These are phyloP conservation scores for Castanea sativa DNA, from an alignment of 306 rosid genomes.

Conservation along the genomic window DNA sequence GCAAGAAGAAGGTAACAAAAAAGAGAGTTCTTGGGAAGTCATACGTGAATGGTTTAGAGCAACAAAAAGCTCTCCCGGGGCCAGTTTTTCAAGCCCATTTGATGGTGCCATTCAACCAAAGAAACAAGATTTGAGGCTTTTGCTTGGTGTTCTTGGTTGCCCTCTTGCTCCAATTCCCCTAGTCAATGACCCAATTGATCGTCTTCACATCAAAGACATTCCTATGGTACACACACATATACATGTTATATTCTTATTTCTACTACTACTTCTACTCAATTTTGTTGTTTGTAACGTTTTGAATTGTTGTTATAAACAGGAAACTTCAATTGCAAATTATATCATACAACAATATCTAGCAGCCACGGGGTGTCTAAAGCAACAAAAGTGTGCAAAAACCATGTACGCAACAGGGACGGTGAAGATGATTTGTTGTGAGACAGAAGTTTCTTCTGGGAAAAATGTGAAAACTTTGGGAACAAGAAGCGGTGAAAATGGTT, in stretches of 20 bases:
- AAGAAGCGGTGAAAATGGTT: constrained; percentile 74
- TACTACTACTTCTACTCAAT: neutral
- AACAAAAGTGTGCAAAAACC: constrained; percentile 66
- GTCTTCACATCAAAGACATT: constrained; percentile 56
- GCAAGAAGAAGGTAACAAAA: constrained; percentile 82
- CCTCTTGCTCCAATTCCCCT: constrained; percentile 94
- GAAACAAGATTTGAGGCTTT: constrained; percentile 67
- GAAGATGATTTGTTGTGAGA: constrained; percentile 92
- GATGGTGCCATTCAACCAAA: constrained; percentile 58
- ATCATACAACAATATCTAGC: constrained; percentile 92
- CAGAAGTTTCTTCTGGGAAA: constrained; percentile 87
- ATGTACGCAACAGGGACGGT: constrained; percentile 85
- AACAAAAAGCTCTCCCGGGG: constrained; percentile 51
- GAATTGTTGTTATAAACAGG: constrained; percentile 35
- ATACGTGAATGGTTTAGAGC: constrained; percentile 84
- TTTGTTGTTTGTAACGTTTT: neutral
- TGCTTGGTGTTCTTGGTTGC: constrained; percentile 92
- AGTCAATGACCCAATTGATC: constrained; percentile 32
- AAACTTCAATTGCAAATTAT: constrained; percentile 80
- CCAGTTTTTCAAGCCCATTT: constrained; percentile 27
- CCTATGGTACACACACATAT: constrained; percentile 60
- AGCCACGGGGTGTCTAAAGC: constrained; percentile 89
- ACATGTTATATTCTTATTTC: neutral
- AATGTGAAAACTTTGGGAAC: constrained; percentile 76
- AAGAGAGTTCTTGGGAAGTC: constrained; percentile 85